Conservation (phyloP, 2,329 filamentous ascomycete genomes). For the Xylogone sp. region DNA sequence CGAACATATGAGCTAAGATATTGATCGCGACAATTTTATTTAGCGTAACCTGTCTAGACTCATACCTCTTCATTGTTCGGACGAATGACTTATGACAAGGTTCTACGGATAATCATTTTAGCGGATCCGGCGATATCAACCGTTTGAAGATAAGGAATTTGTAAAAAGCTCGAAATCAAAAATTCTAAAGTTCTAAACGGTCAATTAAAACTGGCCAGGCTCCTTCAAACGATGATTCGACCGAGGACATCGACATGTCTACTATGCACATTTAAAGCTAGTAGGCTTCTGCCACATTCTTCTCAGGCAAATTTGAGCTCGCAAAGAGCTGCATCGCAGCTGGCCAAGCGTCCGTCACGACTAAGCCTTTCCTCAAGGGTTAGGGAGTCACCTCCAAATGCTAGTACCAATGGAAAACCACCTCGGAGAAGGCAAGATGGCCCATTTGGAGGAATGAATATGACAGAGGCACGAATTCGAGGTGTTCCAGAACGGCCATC, state of each 20-base stretch:
- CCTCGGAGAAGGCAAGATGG: slow-evolving; percentile 39
- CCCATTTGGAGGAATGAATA: slow-evolving; percentile 58
- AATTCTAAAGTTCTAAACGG: too few relatives aligned
- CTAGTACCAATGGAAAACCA: slow-evolving; percentile 22
- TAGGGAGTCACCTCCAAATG: slow-evolving; percentile 21
- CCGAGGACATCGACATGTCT: slow-evolving; percentile 20
- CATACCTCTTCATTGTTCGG: too few relatives aligned
- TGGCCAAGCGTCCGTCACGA: slow-evolving; percentile 41
- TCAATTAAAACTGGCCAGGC: too few relatives aligned
- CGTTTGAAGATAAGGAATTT: too few relatives aligned
- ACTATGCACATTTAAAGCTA: slow-evolving; percentile 22
- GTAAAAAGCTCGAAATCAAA: background rate
- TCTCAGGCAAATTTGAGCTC: slow-evolving; percentile 13
- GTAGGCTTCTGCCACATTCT: slow-evolving; percentile 4
- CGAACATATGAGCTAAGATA: too few relatives aligned
- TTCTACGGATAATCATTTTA: too few relatives aligned
- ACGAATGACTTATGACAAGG: too few relatives aligned
- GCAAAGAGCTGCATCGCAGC: slow-evolving; percentile 18
- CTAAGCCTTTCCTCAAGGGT: slow-evolving; percentile 47
- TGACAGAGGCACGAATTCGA: slow-evolving; percentile 42
- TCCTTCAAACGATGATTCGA: slow-evolving; percentile 20
- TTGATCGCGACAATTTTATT: slow-evolving; percentile 68
- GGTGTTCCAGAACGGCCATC: slow-evolving; percentile 34
- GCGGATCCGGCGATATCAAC: too few relatives aligned
- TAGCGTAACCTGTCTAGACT: too few relatives aligned